Evolutionary conservation across 371 early-diverging fungal species (phyloP).

Genomic region (Lichtheimia corymbifera): DNA sequence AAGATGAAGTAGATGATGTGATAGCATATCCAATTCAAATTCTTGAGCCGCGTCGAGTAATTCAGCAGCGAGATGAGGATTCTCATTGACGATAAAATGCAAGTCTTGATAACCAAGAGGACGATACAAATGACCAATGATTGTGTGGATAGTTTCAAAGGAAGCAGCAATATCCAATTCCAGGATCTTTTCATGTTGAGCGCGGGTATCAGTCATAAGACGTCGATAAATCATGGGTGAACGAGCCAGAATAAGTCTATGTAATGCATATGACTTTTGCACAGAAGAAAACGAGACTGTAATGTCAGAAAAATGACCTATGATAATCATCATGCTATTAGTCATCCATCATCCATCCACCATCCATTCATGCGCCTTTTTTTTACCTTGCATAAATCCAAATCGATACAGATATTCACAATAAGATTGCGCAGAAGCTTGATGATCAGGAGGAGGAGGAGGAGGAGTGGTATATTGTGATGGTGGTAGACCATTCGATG

Average conservation of each 20-base stretch:
- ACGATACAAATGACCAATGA: slow-evolving; percentile 35
- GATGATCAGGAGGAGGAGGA: not conserved
- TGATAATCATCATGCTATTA: not conserved
- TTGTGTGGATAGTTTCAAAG: slow-evolving; percentile 31
- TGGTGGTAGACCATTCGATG: not conserved
- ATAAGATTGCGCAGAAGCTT: slow-evolving; percentile 12
- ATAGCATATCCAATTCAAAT: slow-evolving; percentile 29
- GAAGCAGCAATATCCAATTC: slow-evolving; percentile 32
- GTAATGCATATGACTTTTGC: slow-evolving; percentile 32
- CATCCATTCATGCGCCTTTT: not conserved
- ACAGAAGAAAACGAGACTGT: slow-evolving; percentile 33
- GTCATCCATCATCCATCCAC: not conserved
- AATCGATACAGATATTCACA: slow-evolving; percentile 29
- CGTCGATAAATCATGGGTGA: slow-evolving; percentile 40
- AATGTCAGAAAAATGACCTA: slow-evolving; percentile 41
- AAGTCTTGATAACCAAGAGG: slow-evolving; percentile 37
- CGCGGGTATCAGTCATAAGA: slow-evolving; percentile 17
- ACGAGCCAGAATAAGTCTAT: slow-evolving; percentile 32
- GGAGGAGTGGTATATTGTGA: slow-evolving; percentile 7
- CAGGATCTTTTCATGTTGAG: slow-evolving; percentile 20
- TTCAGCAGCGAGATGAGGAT: slow-evolving; percentile 37
- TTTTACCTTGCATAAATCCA: slow-evolving; percentile 27
- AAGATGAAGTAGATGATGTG: slow-evolving; percentile 24
- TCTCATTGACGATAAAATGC: slow-evolving; percentile 32
- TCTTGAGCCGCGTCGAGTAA: slow-evolving; percentile 38